Evolutionary conservation across 1,284 basidiomycete genomes (phyloP).

Genomic region (Leccinum ponderosum): DNA sequence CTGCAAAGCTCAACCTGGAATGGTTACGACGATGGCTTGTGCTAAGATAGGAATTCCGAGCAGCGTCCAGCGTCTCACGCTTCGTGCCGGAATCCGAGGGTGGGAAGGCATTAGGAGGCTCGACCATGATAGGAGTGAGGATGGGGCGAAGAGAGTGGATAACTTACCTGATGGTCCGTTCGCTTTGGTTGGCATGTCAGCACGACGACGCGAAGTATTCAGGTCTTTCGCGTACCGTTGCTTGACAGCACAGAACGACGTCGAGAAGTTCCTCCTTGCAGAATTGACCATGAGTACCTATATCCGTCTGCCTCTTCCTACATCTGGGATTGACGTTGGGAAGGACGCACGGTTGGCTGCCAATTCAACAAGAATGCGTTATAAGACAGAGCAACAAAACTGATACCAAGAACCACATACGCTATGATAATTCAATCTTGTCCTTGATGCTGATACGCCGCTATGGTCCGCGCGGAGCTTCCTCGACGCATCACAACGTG

Average conservation of each 20-base stretch:
- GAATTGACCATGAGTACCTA: background rate
- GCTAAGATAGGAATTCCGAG: conserved; percentile 15
- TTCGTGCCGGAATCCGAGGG: conserved; percentile 40
- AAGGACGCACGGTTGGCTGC: background rate
- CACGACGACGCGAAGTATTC: background rate
- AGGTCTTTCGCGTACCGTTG: background rate
- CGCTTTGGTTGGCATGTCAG: background rate
- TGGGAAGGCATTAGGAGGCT: no score
- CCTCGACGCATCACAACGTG: no score
- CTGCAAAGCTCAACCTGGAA: conserved; percentile 64
- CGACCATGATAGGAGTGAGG: no score
- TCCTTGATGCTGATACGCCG: background rate
- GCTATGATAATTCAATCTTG: background rate
- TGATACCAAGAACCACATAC: background rate
- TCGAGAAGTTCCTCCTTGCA: background rate
- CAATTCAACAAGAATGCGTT: background rate
- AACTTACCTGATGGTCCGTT: no score
- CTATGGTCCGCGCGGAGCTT: no score
- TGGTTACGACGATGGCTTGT: conserved; percentile 45
- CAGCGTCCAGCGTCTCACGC: conserved; percentile 24
- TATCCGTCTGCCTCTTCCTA: background rate
- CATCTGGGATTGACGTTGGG: background rate
- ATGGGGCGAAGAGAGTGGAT: no score
- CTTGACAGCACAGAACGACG: background rate
- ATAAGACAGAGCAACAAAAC: background rate